A percentile compares a stretch with the other conserved stretches of the same genome.
Evolutionary conservation across 169 alveolate species (phyloP).

Genomic region (Eimeria praecox): DNA sequence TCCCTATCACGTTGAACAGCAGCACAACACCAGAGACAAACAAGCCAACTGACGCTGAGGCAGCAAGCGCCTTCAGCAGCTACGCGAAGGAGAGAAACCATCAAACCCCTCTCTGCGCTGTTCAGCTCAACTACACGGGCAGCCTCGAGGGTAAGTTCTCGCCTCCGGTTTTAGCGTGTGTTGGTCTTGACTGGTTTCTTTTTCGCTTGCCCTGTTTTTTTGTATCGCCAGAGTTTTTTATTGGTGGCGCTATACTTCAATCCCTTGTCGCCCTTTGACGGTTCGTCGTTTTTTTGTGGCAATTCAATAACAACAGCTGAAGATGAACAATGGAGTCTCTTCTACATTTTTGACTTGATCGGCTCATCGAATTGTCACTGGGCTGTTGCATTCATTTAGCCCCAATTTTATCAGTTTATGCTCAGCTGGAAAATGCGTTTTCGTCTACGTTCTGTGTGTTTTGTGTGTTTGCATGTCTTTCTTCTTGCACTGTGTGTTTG

Average conservation of each 20-base stretch:
- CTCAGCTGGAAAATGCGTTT: background rate
- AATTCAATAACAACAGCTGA: background rate
- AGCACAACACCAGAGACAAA: conserved; percentile 7
- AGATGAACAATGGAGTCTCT: background rate
- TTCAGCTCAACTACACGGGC: conserved; percentile 19
- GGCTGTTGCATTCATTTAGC: background rate
- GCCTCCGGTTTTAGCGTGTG: background rate
- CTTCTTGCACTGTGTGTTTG: background rate
- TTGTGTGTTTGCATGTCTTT: background rate
- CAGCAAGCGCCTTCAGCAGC: conserved; percentile 62
- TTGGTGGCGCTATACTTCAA: background rate
- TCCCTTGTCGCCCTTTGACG: background rate
- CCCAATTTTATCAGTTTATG: background rate
- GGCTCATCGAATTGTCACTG: no score
- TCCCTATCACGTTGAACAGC: conserved; percentile 33
- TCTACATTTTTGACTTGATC: background rate
- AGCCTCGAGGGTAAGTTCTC: background rate
- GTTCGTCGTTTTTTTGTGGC: background rate
- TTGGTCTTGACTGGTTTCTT: background rate
- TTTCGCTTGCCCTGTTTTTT: no score
- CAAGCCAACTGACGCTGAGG: conserved; percentile 28
- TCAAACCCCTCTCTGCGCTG: conserved; percentile 19
- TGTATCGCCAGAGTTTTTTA: background rate
- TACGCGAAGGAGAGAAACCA: conserved; percentile 22
- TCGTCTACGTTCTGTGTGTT: background rate